Base-by-base conservation (phyloP, 805 yeast species). In the Candida qinlingensis region DNA sequence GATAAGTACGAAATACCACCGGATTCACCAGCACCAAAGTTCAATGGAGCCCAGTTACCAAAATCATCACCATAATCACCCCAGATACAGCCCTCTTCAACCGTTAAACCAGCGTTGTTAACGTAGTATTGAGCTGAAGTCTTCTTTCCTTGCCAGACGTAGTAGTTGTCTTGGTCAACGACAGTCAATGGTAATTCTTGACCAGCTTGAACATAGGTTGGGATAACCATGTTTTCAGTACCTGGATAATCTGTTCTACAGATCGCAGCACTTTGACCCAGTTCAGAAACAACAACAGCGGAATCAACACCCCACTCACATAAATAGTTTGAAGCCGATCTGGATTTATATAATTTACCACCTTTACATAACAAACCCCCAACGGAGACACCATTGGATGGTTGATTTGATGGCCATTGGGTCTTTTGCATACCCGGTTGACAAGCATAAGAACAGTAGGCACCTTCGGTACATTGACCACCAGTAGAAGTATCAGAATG, bases 231-330 rank as follows among this genome's bases (percentile, higher is more conserved):
- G 80, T 90, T 90, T 77, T 92, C 99, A 58, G 97, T 85, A 75
- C 99, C 99, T 65, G 99, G 99, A 80, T 92, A 92, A 71, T 92
- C 99, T 55, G 99, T 92, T 77, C 97, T 87, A 79, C 99, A 94
- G 62, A 94, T 73, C 49, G 98, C 92, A 61, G 92, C 90, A 48
- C 76, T 77, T 53, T 85, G 65, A 59, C 69, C 66, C 51, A 87
- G 71, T 62, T 86, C 74, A 61, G 83, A 80, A 52, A 75, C 85
- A 59, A 86, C 92, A 52, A 69, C 65, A 45, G 96, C 95, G 46
- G 83, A 67, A 50, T 81, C 76, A 34, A 64, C 70, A 65, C 96
- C 98, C 92, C 96, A 87, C 65, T 77, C 88, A 77, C 99, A 92
- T 63, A 92, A 79, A 73, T 80, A 72, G 60, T 80, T 72, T 50